Evolutionary conservation across 352 stramenopile genomes (phyloP).

Genomic region (Pythium aphanidermatum): DNA sequence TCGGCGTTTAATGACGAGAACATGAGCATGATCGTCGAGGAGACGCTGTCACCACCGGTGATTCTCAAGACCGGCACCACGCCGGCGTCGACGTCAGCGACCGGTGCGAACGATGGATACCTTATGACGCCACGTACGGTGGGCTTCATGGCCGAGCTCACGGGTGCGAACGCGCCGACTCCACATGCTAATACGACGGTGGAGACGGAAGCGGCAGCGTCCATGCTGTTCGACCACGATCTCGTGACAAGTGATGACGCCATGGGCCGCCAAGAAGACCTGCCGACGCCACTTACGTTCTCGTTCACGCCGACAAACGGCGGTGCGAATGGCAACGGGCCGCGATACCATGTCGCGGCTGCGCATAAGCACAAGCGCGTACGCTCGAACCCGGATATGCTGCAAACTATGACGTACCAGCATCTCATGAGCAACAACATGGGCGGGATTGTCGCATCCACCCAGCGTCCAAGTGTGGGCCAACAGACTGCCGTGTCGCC

Average conservation of each 20-base stretch:
- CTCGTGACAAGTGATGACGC: conserved; percentile 12
- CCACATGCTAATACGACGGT: conserved; percentile 1
- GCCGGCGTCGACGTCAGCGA: background rate
- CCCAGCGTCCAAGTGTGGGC: conserved; percentile 15
- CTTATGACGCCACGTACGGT: conserved; percentile 20
- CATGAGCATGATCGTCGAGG: conserved; percentile 17
- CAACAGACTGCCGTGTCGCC: conserved; percentile 17
- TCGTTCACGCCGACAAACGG: conserved; percentile 16
- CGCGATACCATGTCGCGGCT: conserved; percentile 18
- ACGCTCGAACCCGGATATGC: conserved; percentile 25
- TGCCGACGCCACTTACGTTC: conserved; percentile 22
- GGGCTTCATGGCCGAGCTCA: conserved; percentile 21
- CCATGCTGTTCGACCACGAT: conserved; percentile 29
- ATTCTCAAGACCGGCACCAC: background rate
- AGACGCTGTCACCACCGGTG: conserved; percentile 5
- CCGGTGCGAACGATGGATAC: conserved; percentile 2
- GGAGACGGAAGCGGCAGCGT: background rate
- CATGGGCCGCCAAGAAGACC: conserved; percentile 8
- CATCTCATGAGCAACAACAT: conserved; percentile 5
- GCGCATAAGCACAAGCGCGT: conserved; percentile 29
- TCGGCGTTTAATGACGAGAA: conserved; percentile 15
- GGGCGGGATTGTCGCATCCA: background rate
- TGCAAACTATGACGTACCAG: conserved; percentile 21
- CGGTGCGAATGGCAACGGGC: background rate
- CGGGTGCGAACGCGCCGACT: background rate